Evolutionary conservation across 768 basidiomycete genomes (phyloP).

Genomic region (Lentinula sp.): DNA sequence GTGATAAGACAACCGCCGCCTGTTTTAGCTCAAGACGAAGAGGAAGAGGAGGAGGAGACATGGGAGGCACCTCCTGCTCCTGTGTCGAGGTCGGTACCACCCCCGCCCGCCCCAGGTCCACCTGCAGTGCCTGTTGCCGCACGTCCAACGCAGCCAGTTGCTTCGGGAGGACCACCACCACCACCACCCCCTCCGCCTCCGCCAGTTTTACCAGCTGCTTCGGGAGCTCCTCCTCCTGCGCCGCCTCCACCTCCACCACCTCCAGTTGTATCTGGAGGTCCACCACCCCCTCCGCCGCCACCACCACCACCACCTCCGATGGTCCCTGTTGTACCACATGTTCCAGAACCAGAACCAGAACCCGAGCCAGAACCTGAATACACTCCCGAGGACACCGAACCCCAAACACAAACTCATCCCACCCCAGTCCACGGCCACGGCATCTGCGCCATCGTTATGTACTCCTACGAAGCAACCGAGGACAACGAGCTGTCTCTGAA

Average conservation of each 20-base stretch:
- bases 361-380: constrained; percentile 10
- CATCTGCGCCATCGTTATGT: constrained; percentile 61
- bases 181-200: constrained; percentile 38
- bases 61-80: background rate
- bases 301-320: constrained; percentile 15
- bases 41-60: background rate
- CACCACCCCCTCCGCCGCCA: no score
- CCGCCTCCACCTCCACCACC: background rate
- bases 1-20: background rate
- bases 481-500: constrained; percentile 79
- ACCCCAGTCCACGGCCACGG: constrained; percentile 34
- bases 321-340: background rate
- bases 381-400: no score
- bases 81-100: constrained; percentile 22
- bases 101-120: constrained; percentile 41
- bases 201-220: background rate
- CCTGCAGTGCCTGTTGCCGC: constrained; percentile 34
- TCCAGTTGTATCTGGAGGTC: no score
- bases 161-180: constrained; percentile 23
- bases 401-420: no score
- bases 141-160: constrained; percentile 28
- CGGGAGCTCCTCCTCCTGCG: no score
- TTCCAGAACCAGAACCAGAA: constrained; percentile 13
- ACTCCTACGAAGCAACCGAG: constrained; percentile 53
- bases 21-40: background rate